phyloP scores from a whole-genome alignment of 23 red algal genomes.

The Agarophyton chilense region DNA sequence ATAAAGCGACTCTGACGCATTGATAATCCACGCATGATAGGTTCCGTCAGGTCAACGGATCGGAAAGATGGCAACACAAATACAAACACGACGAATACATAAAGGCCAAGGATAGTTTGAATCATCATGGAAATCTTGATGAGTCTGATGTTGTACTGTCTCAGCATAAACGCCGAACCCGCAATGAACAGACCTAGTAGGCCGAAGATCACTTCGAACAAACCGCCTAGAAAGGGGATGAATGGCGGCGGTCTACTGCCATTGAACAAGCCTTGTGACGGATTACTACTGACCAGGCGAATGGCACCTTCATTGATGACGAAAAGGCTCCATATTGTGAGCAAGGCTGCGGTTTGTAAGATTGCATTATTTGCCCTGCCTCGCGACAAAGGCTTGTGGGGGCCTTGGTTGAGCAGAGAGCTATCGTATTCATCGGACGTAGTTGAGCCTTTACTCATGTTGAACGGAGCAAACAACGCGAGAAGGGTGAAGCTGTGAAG shows the following conservation, averaged over 20 bases:
- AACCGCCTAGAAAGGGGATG: constrained; percentile 43
- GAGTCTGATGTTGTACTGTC: constrained; percentile 13
- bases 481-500: no score
- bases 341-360: constrained; percentile 16
- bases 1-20: constrained; percentile 36
- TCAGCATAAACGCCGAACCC: constrained; percentile 13
- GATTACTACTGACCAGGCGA: constrained; percentile 42
- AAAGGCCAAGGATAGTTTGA: constrained; percentile 57
- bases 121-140: constrained; percentile 47
- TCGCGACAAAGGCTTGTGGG: not conserved
- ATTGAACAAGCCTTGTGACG: constrained; percentile 1
- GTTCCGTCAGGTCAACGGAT: constrained; percentile 6
- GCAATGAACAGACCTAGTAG: constrained; percentile 46
- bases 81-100: constrained; percentile 71
- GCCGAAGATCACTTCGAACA: constrained; percentile 73
- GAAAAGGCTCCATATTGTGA: constrained; percentile 57
- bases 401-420: not conserved
- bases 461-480: not conserved
- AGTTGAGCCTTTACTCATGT: not conserved
- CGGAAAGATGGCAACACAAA: constrained; percentile 43
- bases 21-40: not conserved
- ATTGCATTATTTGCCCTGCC: not conserved
- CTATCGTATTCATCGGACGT: not conserved
- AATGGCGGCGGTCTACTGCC: constrained; percentile 19
- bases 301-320: constrained; percentile 64